Evolutionary conservation across 2,329 filamentous ascomycete species (phyloP).

Genomic region (Colletotrichum truncatum): DNA sequence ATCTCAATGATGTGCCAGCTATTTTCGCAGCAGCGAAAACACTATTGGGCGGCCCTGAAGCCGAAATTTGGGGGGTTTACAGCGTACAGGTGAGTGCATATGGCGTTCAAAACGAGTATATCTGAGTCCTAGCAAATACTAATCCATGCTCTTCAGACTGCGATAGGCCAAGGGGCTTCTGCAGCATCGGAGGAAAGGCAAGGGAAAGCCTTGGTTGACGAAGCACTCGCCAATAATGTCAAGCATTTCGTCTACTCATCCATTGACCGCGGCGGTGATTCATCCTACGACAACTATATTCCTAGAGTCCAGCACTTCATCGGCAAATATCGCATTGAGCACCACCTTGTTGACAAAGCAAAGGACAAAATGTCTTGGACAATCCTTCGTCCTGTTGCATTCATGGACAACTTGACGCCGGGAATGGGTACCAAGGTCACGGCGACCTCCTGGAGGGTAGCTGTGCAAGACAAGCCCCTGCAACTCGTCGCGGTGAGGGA

Average conservation of each 20-base stretch:
- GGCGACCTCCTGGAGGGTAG: slow-evolving; percentile 41
- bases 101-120: too few relatives aligned
- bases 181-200: slow-evolving; percentile 50
- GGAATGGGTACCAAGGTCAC: slow-evolving; percentile 45
- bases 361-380: slow-evolving; percentile 64
- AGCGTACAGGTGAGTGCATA: slow-evolving; percentile 57
- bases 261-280: slow-evolving; percentile 67
- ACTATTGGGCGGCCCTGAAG: slow-evolving; percentile 1
- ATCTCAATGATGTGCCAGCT: slow-evolving; percentile 56
- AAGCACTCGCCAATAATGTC: slow-evolving; percentile 62
- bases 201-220: slow-evolving; percentile 67
- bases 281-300: slow-evolving; percentile 54
- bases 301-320: slow-evolving; percentile 71
- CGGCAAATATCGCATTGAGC: slow-evolving; percentile 69
- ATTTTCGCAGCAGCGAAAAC: slow-evolving; percentile 57
- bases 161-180: neutral
- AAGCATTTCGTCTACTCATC: slow-evolving; percentile 70
- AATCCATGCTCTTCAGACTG: neutral
- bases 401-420: slow-evolving; percentile 64
- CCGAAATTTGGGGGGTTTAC: slow-evolving; percentile 66
- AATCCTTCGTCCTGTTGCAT: slow-evolving; percentile 68
- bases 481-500: slow-evolving; percentile 53
- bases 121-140: neutral
- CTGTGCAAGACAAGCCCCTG: slow-evolving; percentile 41
- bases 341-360: slow-evolving; percentile 61